Evolutionary conservation across 2,329 filamentous ascomycete genomes (phyloP), one percentile per base, ranked within the genome.

Genomic region (Aspergillus sp.): DNA sequence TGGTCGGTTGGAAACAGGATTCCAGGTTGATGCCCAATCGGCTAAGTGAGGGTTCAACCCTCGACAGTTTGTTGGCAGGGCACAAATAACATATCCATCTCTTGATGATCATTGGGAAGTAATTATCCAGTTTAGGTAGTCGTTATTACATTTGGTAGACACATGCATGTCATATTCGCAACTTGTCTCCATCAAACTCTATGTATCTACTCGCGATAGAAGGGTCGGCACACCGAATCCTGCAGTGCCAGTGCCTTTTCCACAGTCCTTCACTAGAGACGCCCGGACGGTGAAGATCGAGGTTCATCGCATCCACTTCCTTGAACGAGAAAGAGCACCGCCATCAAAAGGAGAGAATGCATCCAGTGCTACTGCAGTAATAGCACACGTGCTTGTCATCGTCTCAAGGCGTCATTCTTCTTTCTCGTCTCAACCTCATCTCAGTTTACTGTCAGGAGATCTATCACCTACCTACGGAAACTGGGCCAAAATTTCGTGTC

Each of bases 11-110:
- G 8, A 31, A 53, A 53, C 19, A 19, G 34, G 34, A 51, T 31
- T 46, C 22, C 48, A 38, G 41, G n/a, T 61, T 46, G 59, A 50
- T 61, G 59, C 59, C 59, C 59, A 53, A 61, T 61, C 23, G 47
- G 59, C 23, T 19, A 41, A 52, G n/a, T 49, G 13, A 56, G 48
- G 55, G 59, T 41, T 49, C 30, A 50, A 17, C 31, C 59, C 15
- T 61, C 28, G 28, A 25, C 25, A 31, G 9, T 41, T 41, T 13
- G 34, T 41, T 41, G 34, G 34, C 34, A 41, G 13, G 11, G 4
- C 34, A 41, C 34, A 41, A 13, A 41, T 15, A 41, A 2, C 25
- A 28, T 28, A 28, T 4, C 6, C 25, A 28, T 28, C 25, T 28
- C 6, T 7, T 28, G 25, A 28, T 28, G 25, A 28, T 28, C 25